Conservation (phyloP, 148 eudicot genomes). For the Arctostaphylos glauca region DNA sequence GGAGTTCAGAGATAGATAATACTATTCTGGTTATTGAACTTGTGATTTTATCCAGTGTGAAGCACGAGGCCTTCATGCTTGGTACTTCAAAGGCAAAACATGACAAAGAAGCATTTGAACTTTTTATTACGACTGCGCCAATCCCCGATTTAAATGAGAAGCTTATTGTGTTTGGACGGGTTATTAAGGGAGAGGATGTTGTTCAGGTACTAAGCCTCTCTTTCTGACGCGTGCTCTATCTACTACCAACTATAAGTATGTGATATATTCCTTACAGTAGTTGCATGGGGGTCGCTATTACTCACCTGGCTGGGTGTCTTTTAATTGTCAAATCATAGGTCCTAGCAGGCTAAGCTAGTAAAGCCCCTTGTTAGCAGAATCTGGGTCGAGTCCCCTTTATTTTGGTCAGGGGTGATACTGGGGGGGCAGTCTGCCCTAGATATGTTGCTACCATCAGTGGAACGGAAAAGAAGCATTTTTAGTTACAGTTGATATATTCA, state of each 20-base stretch:
- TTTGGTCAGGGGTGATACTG: too few species aligned
- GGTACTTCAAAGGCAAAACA: constrained; percentile 73
- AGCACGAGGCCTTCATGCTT: constrained; percentile 94
- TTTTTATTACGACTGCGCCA: constrained; percentile 84
- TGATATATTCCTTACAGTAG: neutral
- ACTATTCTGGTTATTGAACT: neutral
- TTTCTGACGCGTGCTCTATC: neutral
- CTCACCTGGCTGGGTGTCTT: neutral
- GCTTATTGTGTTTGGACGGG: constrained; percentile 75
- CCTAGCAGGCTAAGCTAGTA: neutral
- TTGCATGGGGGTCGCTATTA: neutral
- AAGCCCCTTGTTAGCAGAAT: neutral
- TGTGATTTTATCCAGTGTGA: constrained; percentile 42
- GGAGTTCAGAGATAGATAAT: neutral
- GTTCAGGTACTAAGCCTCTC: constrained; percentile 58
- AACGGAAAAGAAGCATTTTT: neutral
- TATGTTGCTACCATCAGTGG: neutral
- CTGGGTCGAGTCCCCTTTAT: too few species aligned
- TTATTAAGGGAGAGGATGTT: constrained; percentile 75
- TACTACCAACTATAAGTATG: neutral
- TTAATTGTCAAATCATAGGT: too few species aligned
- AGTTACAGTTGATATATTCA: neutral
- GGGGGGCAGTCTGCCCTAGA: too few species aligned
- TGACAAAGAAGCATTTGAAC: constrained; percentile 56
- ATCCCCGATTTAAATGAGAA: constrained; percentile 83